Base-by-base conservation (phyloP, 805 yeast species). In the Schizosaccharomyces lindneri region DNA sequence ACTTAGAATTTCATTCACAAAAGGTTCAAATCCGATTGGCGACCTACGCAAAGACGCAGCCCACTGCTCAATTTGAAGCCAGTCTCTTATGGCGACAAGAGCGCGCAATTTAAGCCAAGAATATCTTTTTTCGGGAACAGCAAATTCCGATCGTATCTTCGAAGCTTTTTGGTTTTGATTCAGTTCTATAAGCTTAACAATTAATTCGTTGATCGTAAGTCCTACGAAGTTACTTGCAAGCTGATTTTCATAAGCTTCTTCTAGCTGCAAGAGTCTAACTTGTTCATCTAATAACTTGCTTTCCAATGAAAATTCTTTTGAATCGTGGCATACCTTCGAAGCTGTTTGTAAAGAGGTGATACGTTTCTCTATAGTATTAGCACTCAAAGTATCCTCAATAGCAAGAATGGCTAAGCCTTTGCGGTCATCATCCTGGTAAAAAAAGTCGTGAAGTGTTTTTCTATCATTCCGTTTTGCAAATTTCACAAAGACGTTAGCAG, bases 1-100 rank as follows among this genome's bases (percentile, higher is more conserved):
- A 62, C 74, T 75, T 51, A 78, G 66, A 48, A 83, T 76, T 48
- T 79, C 78, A 17, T 76, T 73, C 62, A 75, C 84, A 65, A 87
- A 81, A 0, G 84, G 81, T 63, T 75, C 76, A 63, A 82, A 83
- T 0, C 90, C 88, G 55, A 87, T 84, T 0, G 86, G 84, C 0
- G 93, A 80, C 64, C 79, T 82, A 57, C 73, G 75, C 9, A 70
- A 48, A 1, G 71, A 68, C 2, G 72, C 74, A 0, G 82, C 78
- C 66, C 81, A 77, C 39, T 78, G 77, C 65, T 75, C 76, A 39
- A 86, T 68, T 48, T 78, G 80, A 21, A 79, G 81, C 72, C 80
- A 83, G 55, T 79, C 78, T 5, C 78, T 74, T 1, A 75, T 66
- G 4, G 73, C 70, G 0, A 80, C 73, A 41, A 78, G 73, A 0